Evolutionary conservation across 345 rosid genomes (phyloP).

Genomic region (Arabidopsis arenosa): DNA sequence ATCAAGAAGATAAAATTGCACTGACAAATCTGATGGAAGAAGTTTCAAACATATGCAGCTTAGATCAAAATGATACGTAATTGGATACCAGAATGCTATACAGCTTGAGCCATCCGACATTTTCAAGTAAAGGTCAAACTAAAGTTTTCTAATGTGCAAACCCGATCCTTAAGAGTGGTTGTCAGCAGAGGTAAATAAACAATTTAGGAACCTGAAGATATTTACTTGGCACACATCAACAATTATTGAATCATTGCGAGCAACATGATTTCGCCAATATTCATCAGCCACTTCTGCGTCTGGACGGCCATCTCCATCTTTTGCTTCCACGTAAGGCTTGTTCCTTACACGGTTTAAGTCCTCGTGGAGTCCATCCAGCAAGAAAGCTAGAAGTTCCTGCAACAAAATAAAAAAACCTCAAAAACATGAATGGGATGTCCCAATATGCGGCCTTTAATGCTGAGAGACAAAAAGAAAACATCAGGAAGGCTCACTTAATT

Average conservation of each 20-base stretch:
- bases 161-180: slow-evolving; percentile 25
- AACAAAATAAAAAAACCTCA: slow-evolving; percentile 43
- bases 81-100: slow-evolving; percentile 21
- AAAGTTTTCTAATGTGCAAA: slow-evolving; percentile 33
- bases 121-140: slow-evolving; percentile 20
- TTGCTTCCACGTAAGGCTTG: slow-evolving; percentile 89
- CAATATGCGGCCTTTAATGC: slow-evolving; percentile 25
- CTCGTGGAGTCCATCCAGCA: slow-evolving; percentile 98
- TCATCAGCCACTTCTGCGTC: slow-evolving; percentile 96
- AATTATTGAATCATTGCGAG: slow-evolving; percentile 91
- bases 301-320: slow-evolving; percentile 81
- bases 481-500: slow-evolving; percentile 41
- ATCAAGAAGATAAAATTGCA: slow-evolving; percentile 20
- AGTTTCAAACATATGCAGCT: slow-evolving; percentile 33
- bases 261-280: slow-evolving; percentile 87
- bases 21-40: slow-evolving; percentile 27
- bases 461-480: slow-evolving; percentile 28
- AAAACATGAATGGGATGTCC: slow-evolving; percentile 37
- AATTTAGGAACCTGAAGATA: slow-evolving; percentile 44
- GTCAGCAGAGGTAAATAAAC: slow-evolving; percentile 36
- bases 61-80: slow-evolving; percentile 29
- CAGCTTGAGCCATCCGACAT: slow-evolving; percentile 22
- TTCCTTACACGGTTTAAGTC: slow-evolving; percentile 93
- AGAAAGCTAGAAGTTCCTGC: slow-evolving; percentile 94
- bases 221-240: slow-evolving; percentile 90